Evolutionary conservation across 345 rosid genomes (phyloP).

Genomic region (Microthlaspi erraticum): DNA sequence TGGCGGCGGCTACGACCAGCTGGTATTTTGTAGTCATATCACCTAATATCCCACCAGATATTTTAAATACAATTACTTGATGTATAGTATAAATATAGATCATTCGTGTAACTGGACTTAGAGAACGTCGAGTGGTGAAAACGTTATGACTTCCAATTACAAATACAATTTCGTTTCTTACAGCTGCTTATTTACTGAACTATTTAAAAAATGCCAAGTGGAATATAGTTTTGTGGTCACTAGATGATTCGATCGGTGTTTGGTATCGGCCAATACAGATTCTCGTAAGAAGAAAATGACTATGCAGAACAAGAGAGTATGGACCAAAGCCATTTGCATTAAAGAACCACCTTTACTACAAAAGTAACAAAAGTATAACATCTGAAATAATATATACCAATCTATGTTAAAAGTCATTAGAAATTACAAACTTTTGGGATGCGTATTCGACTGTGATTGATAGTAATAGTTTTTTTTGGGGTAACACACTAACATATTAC

Average conservation of each 20-base stretch:
- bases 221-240: not conserved
- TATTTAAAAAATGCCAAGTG: not conserved
- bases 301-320: not conserved
- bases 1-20: conserved; percentile 37
- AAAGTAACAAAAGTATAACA: not conserved
- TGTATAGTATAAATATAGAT: not conserved
- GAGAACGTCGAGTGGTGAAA: not conserved
- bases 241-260: conserved; percentile 11
- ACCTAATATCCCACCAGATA: conserved; percentile 37
- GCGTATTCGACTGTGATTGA: not conserved
- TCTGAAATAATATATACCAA: not conserved
- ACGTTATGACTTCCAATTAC: not conserved
- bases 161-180: not conserved
- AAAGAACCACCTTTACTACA: not conserved
- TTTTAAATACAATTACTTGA: not conserved
- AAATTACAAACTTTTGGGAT: not conserved
- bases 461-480: not conserved
- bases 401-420: not conserved
- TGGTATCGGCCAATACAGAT: conserved; percentile 11
- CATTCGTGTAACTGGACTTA: not conserved
- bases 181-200: not conserved
- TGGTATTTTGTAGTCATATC: conserved; percentile 22
- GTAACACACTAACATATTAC: too few species aligned
- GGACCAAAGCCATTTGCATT: conserved; percentile 1
- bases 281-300: not conserved